Conservation (phyloP, 202 grass and related monocot genomes). For the Alloteropsis angusta region DNA sequence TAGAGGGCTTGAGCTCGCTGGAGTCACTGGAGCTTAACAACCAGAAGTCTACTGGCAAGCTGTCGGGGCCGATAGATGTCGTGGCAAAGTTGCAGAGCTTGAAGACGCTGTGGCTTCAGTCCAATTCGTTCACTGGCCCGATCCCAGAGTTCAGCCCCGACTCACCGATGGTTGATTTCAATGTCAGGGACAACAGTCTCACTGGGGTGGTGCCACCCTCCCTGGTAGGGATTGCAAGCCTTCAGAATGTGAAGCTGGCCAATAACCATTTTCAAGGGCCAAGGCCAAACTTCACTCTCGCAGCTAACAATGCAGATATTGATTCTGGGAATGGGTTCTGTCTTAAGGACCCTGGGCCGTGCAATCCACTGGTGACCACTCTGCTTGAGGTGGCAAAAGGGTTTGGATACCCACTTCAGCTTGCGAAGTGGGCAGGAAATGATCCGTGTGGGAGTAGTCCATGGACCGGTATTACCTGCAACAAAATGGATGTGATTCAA, state of each 20-base stretch:
- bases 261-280: constrained; percentile 90
- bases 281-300: constrained; percentile 38
- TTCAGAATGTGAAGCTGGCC: constrained; percentile 45
- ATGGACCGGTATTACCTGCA: constrained; percentile 62
- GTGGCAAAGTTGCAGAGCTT: constrained; percentile 50
- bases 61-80: constrained; percentile 62
- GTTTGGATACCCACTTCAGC: constrained; percentile 56
- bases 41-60: constrained; percentile 46
- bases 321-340: constrained; percentile 56
- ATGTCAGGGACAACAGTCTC: constrained; percentile 77
- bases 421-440: constrained; percentile 57
- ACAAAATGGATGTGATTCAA: constrained; percentile 8
- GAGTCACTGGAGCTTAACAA: constrained; percentile 70
- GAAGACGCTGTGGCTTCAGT: constrained; percentile 62
- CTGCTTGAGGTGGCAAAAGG: constrained; percentile 62
- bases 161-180: constrained; percentile 45
- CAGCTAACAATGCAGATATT: constrained; percentile 17
- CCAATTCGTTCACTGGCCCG: constrained; percentile 65
- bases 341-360: constrained; percentile 20
- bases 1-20: constrained; percentile 30
- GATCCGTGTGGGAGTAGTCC: constrained; percentile 32
- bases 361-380: constrained; percentile 36
- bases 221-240: constrained; percentile 25
- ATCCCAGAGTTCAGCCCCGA: constrained; percentile 57
- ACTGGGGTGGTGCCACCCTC: constrained; percentile 59